Conservation (phyloP, 1,284 basidiomycete genomes). For the Tilletia caries region DNA sequence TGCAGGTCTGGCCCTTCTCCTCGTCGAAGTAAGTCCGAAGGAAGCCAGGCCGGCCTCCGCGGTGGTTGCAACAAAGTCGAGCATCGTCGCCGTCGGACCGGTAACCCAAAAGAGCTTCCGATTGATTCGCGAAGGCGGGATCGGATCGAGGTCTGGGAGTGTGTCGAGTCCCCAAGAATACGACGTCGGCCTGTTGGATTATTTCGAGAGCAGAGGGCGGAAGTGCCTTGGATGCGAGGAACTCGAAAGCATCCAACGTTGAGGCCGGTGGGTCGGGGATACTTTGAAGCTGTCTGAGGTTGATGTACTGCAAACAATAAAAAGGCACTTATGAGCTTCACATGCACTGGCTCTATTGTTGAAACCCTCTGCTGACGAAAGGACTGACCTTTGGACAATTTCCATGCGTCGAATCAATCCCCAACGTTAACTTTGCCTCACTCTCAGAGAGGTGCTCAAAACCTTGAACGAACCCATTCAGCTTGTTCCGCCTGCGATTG, state of each 20-base stretch:
- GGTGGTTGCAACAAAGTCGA: slow-evolving; percentile 19
- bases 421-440: neutral
- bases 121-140: neutral
- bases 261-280: neutral
- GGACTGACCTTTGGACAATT: slow-evolving; percentile 22
- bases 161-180: slow-evolving; percentile 17
- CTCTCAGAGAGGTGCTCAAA: neutral
- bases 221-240: neutral
- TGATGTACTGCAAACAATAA: slow-evolving; percentile 13
- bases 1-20: slow-evolving; percentile 7
- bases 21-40: slow-evolving; percentile 17
- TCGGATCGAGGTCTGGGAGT: slow-evolving; percentile 1
- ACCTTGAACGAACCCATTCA: slow-evolving; percentile 15
- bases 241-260: neutral
- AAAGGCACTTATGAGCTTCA: neutral
- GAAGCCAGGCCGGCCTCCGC: slow-evolving; percentile 19
- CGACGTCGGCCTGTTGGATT: slow-evolving; percentile 13
- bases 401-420: slow-evolving; percentile 8
- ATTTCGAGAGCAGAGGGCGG: slow-evolving; percentile 1
- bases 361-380: no score
- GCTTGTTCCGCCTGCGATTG: slow-evolving; percentile 22
- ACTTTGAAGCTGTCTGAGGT: neutral
- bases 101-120: neutral
- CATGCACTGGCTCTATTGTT: no score
- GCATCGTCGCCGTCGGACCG: slow-evolving; percentile 7